These are phyloP conservation scores for Colletotrichum incanum DNA, from an alignment of 2,329 filamentous ascomycete species.

Conservation along the genomic window DNA sequence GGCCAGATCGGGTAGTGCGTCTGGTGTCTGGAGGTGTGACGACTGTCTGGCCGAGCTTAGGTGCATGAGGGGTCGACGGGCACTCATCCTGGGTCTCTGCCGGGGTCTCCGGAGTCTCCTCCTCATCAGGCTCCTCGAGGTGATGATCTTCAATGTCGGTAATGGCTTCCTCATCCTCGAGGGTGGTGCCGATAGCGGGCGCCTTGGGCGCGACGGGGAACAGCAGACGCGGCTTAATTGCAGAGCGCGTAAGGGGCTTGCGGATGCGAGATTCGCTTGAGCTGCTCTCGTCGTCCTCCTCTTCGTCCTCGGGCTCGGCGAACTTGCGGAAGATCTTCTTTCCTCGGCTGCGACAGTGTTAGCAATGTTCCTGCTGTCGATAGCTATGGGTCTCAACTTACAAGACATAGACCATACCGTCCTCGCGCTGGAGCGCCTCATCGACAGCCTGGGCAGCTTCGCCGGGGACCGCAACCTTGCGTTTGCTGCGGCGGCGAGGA, in stretches of 20 bases:
- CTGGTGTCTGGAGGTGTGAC: slow-evolving; percentile 75
- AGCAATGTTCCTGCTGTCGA: slow-evolving; percentile 39
- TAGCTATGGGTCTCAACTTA: slow-evolving; percentile 65
- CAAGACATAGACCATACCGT: slow-evolving; percentile 85
- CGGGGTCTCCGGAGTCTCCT: slow-evolving; percentile 52
- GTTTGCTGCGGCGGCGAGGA: slow-evolving; percentile 68
- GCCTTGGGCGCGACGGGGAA: slow-evolving; percentile 67
- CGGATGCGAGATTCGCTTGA: slow-evolving; percentile 51
- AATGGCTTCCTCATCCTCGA: slow-evolving; percentile 72
- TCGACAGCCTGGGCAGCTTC: slow-evolving; percentile 74
- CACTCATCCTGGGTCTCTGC: slow-evolving; percentile 32
- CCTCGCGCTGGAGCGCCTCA: slow-evolving; percentile 74
- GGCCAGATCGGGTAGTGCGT: slow-evolving; percentile 71
- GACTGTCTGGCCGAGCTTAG: slow-evolving; percentile 66
- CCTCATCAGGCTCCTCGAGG: slow-evolving; percentile 54
- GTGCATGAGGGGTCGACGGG: slow-evolving; percentile 66
- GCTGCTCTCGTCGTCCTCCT: slow-evolving; percentile 52
- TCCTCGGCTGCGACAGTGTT: slow-evolving; percentile 73
- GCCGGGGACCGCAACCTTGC: slow-evolving; percentile 68
- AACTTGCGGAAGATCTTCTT: slow-evolving; percentile 85
- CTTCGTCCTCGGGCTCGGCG: slow-evolving; percentile 57
- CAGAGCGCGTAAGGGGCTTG: slow-evolving; percentile 74
- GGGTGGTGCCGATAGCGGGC: slow-evolving; percentile 44
- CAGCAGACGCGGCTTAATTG: slow-evolving; percentile 80
- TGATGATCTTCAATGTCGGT: slow-evolving; percentile 72